phyloP scores from a whole-genome alignment of 1,284 basidiomycete genomes.

The Golubevia sp. region DNA sequence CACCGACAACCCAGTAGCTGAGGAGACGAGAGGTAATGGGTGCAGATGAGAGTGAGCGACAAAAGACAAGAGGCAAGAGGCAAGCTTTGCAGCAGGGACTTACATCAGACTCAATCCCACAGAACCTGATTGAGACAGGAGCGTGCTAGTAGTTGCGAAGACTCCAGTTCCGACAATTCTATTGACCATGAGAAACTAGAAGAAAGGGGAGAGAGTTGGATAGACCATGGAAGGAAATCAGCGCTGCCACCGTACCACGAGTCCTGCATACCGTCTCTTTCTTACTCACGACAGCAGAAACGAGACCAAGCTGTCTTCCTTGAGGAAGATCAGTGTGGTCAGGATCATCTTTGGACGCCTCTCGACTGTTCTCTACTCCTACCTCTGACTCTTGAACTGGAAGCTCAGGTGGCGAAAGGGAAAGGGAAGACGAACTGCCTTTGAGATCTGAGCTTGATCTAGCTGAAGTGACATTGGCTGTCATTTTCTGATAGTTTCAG shows the following conservation, averaged over 20 bases:
- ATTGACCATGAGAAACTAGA: conserved; percentile 27
- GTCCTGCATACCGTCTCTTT: not conserved
- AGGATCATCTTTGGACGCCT: no score
- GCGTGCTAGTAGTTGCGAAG: conserved; percentile 74
- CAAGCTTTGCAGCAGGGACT: conserved; percentile 1
- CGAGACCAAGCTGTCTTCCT: conserved; percentile 15
- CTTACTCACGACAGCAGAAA: conserved; percentile 14
- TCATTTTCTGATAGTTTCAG: no score
- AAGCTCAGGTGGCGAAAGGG: no score
- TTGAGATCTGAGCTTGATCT: no score
- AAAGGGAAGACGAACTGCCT: no score
- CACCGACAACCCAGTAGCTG: conserved; percentile 74
- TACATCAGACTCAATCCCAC: conserved; percentile 63
- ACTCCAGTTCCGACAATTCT: conserved; percentile 69
- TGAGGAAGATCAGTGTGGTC: not conserved
- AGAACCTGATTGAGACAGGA: conserved; percentile 71
- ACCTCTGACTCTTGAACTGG: no score
- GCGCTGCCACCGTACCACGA: not conserved
- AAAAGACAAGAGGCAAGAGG: not conserved
- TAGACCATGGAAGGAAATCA: no score
- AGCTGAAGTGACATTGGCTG: no score
- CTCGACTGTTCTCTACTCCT: no score
- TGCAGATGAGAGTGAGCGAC: not conserved
- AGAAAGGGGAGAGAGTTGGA: no score
- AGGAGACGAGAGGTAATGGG: conserved; percentile 64